These are phyloP conservation scores for Adansonia gregorii DNA, from an alignment of 441 rosid species.

Conservation along the genomic window DNA sequence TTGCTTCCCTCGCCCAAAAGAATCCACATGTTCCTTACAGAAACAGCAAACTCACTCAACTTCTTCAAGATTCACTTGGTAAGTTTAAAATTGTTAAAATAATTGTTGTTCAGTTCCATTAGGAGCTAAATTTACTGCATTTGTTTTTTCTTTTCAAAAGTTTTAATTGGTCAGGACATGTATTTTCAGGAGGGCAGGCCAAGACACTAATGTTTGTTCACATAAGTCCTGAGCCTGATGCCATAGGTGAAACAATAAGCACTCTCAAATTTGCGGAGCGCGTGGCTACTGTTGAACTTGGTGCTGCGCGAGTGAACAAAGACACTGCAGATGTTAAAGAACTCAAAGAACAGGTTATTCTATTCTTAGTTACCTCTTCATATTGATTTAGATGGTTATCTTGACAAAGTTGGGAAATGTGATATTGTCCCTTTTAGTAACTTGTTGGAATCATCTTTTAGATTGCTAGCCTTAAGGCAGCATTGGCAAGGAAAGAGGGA, in stretches of 20 bases:
- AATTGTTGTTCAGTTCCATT: too few relatives aligned
- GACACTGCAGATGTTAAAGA: constrained; percentile 63
- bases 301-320: constrained; percentile 74
- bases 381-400: neutral
- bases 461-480: constrained; percentile 87
- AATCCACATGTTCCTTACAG: constrained; percentile 76
- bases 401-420: neutral
- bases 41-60: constrained; percentile 79
- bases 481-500: constrained; percentile 72
- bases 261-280: constrained; percentile 82
- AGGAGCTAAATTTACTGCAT: constrained; percentile 14
- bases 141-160: neutral
- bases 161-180: constrained; percentile 23
- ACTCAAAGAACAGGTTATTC: constrained; percentile 67
- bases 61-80: constrained; percentile 83
- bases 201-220: constrained; percentile 85
- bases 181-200: constrained; percentile 72
- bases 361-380: constrained; percentile 1
- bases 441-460: constrained; percentile 34
- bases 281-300: constrained; percentile 75
- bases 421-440: constrained; percentile 8
- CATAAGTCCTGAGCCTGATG: constrained; percentile 74
- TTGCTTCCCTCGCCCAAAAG: constrained; percentile 73
- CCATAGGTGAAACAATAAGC: constrained; percentile 70
- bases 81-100: constrained; percentile 22